These are phyloP conservation scores for Xylaria sp. DNA, from an alignment of 2,329 filamentous ascomycete genomes.

Conservation along the genomic window DNA sequence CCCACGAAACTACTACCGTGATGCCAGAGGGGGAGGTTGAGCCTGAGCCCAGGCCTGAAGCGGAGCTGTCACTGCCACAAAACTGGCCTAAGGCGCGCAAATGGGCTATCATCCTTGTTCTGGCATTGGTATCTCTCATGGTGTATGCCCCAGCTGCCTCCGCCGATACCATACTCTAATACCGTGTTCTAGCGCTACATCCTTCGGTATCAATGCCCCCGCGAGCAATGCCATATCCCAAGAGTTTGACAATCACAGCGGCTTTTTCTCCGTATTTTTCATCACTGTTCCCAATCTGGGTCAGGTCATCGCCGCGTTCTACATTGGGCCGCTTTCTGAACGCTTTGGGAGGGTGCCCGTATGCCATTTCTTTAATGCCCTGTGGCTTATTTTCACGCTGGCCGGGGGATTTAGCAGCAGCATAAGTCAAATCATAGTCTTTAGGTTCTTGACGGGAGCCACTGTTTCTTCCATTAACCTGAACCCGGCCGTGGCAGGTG, in stretches of 20 bases:
- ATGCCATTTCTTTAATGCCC: not conserved
- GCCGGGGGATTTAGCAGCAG: constrained; percentile 7
- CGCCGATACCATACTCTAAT: not conserved
- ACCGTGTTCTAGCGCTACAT: not conserved
- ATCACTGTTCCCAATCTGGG: constrained; percentile 1
- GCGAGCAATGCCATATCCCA: not conserved
- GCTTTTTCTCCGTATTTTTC: not conserved
- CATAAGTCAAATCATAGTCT: not conserved
- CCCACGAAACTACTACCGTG: not conserved
- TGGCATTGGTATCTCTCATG: not conserved
- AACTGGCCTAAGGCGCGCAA: not conserved
- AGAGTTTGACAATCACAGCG: not conserved
- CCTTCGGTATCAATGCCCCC: not conserved
- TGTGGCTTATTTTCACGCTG: constrained; percentile 1
- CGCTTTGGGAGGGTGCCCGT: not conserved
- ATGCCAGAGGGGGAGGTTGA: not conserved
- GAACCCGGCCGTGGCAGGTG: constrained; percentile 1
- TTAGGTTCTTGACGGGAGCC: not conserved
- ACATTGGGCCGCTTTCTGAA: not conserved
- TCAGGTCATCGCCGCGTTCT: not conserved
- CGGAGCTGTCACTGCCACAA: not conserved
- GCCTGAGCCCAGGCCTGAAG: not conserved
- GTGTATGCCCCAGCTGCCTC: not conserved
- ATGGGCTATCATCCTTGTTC: not conserved
- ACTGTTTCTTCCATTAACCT: not conserved